Conservation (phyloP, 2,329 filamentous ascomycete genomes). For the Huntiella omanensis region DNA sequence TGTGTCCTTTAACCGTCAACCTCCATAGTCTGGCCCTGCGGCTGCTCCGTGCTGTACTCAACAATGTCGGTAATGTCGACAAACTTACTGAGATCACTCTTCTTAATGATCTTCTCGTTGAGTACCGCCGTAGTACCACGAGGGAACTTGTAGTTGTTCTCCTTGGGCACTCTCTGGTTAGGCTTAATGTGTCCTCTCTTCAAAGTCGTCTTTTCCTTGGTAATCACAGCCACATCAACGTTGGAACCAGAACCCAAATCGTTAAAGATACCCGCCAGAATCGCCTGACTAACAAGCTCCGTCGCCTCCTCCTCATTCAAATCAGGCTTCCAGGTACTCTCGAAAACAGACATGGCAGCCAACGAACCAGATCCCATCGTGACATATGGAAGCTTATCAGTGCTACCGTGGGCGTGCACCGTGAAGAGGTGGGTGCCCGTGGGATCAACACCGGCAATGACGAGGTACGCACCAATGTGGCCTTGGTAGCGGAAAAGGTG, state of each 20-base stretch:
- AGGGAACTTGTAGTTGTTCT: conserved; percentile 79
- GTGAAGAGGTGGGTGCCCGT: conserved; percentile 93
- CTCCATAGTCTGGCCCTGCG: conserved; percentile 35
- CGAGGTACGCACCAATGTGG: conserved; percentile 92
- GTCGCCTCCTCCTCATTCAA: conserved; percentile 67
- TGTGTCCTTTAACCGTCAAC: conserved; percentile 34
- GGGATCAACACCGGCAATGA: conserved; percentile 90
- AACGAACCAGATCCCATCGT: conserved; percentile 96
- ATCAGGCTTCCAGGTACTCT: conserved; percentile 77
- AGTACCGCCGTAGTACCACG: conserved; percentile 88
- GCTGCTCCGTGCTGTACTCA: conserved; percentile 35
- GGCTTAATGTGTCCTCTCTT: conserved; percentile 85
- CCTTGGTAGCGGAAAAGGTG: conserved; percentile 98
- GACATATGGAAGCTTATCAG: conserved; percentile 96
- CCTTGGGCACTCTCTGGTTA: conserved; percentile 78
- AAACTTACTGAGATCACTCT: conserved; percentile 85
- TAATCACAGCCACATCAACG: conserved; percentile 92
- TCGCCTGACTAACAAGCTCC: conserved; percentile 65
- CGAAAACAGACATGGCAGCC: conserved; percentile 95
- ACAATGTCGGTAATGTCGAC: conserved; percentile 77
- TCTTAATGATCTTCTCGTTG: conserved; percentile 90
- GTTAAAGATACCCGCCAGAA: conserved; percentile 96
- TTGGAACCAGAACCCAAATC: conserved; percentile 93
- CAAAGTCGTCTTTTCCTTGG: conserved; percentile 81
- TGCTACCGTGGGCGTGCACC: conserved; percentile 93